Evolutionary conservation across 805 yeast genomes (phyloP), one percentile per base, ranked within the genome.

Genomic region (Metschnikowia aberdeeniae): DNA sequence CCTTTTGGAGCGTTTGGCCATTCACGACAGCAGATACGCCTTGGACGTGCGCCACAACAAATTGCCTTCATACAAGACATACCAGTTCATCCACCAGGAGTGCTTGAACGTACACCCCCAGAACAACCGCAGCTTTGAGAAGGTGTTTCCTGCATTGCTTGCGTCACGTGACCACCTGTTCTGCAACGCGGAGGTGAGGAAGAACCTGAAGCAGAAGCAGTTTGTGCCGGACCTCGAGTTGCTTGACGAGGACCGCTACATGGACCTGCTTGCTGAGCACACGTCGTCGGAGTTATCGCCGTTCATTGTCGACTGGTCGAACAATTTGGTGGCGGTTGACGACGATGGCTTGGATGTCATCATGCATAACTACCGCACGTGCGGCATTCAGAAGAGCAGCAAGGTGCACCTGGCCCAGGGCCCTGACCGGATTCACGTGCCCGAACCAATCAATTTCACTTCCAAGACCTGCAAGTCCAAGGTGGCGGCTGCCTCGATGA

Each of bases 291-390:
- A 53, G 38, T 34, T 54, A 35, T 43, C 50, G 32, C 63, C 65
- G 7, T 54, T 61, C 38, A 58, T 80, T 13, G 83, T 82, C 12
- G 86, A 82, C 60, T 82, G 86, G 86, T 79, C 76, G 51, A 71
- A 78, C 52, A 72, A 74, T 40, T 57, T 69, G 58, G 65, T 80
- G 20, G 86, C 86, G 2, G 72, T 75, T 34, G 72, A 77, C 51
- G 72, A 67, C 40, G 55, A 61, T 5, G 62, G 70, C 2, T 65
- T 82, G 34, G 63, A 67, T 44, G 59, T 70, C 42, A 70, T 80
- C 42, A 60, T 79, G 50, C 67, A 64, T 38, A 62, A 68, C 53
- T 69, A 71, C 54, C 44, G 42, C 37, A 44, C 53, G 20, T 50
- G 57, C 35, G 59, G 59, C 17, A 50, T 51, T 42, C 57, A 55